Evolutionary conservation across 768 basidiomycete genomes (phyloP).

Genomic region (Phaeotremella skinneri): DNA sequence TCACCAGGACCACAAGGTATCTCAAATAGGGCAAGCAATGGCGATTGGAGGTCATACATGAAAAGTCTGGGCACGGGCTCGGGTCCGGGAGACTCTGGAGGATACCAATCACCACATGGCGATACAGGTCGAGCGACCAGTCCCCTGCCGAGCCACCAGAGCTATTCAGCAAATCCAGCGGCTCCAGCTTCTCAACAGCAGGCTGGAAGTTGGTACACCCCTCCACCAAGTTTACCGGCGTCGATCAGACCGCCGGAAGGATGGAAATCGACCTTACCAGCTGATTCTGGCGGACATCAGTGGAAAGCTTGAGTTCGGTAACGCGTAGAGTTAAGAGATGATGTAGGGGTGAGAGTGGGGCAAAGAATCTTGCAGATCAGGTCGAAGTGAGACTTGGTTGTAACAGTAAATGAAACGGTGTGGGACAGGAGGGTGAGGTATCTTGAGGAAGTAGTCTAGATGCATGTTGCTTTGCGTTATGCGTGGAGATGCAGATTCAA

Average conservation of each 20-base stretch:
- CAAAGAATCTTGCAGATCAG: neutral
- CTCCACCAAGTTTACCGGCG: conserved; percentile 39
- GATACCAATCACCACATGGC: conserved; percentile 8
- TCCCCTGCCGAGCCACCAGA: conserved; percentile 22
- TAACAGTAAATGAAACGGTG: neutral
- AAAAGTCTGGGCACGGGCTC: conserved; percentile 15
- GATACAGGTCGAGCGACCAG: conserved; percentile 15
- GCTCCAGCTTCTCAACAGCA: conserved; percentile 1
- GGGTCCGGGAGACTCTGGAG: conserved; percentile 3
- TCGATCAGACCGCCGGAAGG: conserved; percentile 43
- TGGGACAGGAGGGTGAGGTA: too few species aligned
- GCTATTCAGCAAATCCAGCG: neutral
- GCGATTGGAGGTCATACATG: conserved; percentile 43
- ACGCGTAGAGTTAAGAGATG: neutral
- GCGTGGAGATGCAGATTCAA: too few species aligned
- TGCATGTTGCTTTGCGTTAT: too few species aligned
- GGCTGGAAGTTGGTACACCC: conserved; percentile 34
- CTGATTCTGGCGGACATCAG: conserved; percentile 31
- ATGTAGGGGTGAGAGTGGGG: neutral
- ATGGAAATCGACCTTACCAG: conserved; percentile 36
- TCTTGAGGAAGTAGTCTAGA: too few species aligned
- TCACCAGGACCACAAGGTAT: conserved; percentile 1
- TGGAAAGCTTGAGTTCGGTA: conserved; percentile 25
- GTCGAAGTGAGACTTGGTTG: neutral
- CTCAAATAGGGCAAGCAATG: conserved; percentile 10